A percentile compares a stretch with the other conserved stretches of the same genome.
phyloP scores from a whole-genome alignment of 352 stramenopile species.

The Pythium vanterpoolii region DNA sequence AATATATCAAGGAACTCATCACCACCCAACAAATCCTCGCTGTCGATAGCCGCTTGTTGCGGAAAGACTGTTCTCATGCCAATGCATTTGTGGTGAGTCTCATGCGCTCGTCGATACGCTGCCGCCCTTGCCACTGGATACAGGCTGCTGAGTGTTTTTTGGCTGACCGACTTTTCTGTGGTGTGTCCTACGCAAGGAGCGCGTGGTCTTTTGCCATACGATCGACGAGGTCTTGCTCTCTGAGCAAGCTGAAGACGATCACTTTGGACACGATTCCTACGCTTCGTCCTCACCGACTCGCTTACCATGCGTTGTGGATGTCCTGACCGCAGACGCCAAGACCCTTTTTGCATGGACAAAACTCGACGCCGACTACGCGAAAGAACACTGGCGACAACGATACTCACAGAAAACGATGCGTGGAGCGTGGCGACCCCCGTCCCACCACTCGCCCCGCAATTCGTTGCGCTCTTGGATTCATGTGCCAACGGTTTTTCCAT shows the following conservation, averaged over 20 bases:
- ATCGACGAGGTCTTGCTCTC: constrained; percentile 77
- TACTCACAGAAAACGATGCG: constrained; percentile 10
- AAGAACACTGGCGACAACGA: constrained; percentile 27
- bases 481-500: constrained; percentile 56
- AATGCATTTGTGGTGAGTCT: no score
- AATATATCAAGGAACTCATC: no score
- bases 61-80: no score
- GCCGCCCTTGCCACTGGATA: no score
- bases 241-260: constrained; percentile 56
- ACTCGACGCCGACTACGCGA: constrained; percentile 52
- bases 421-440: constrained; percentile 2
- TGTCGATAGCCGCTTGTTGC: no score
- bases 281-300: constrained; percentile 28
- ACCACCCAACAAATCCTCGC: no score
- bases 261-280: constrained; percentile 63
- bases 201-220: constrained; percentile 51
- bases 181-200: neutral
- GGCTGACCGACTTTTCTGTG: neutral
- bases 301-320: constrained; percentile 62
- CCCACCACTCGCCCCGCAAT: constrained; percentile 25
- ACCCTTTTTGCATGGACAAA: constrained; percentile 66
- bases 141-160: no score
- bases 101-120: no score
- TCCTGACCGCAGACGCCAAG: constrained; percentile 45
- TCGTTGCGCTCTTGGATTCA: constrained; percentile 53